Evolutionary conservation across 2,329 filamentous ascomycete genomes (phyloP).

Genomic region (Penicillium palitans): DNA sequence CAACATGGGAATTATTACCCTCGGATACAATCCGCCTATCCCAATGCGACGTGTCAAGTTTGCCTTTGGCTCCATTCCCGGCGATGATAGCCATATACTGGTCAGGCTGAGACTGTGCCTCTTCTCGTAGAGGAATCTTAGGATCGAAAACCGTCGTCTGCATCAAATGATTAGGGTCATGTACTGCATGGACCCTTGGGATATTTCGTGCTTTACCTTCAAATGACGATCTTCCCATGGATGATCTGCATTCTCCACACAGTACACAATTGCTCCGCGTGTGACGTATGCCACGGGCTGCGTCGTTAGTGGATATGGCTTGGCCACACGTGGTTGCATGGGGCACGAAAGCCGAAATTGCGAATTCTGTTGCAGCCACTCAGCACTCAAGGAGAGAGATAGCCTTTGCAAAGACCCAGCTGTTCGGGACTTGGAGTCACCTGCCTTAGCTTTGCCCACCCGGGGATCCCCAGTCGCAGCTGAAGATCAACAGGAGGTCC

Average conservation of each 20-base stretch:
- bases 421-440: too few relatives aligned
- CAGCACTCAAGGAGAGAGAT: conserved; percentile 48
- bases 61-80: too few relatives aligned
- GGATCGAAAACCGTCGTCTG: too few relatives aligned
- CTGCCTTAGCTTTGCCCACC: conserved; percentile 35
- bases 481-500: conserved; percentile 16
- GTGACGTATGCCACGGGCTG: conserved; percentile 57
- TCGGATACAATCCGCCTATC: too few relatives aligned
- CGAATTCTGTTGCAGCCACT: conserved; percentile 42
- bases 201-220: too few relatives aligned
- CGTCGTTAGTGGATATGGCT: conserved; percentile 58
- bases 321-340: conserved; percentile 51
- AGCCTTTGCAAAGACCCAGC: conserved; percentile 46
- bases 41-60: too few relatives aligned
- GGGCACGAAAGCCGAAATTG: conserved; percentile 50
- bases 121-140: too few relatives aligned
- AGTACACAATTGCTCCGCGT: conserved; percentile 61
- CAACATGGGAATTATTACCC: background rate
- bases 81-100: too few relatives aligned
- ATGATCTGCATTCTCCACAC: conserved; percentile 27
- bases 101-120: too few relatives aligned
- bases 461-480: conserved; percentile 56
- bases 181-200: too few relatives aligned
- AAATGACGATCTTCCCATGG: too few relatives aligned
- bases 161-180: too few relatives aligned